Percentiles rank a stretch among this genome's conserved stretches.
Conservation (phyloP, 441 rosid genomes). For the Corymbia citriodora region DNA sequence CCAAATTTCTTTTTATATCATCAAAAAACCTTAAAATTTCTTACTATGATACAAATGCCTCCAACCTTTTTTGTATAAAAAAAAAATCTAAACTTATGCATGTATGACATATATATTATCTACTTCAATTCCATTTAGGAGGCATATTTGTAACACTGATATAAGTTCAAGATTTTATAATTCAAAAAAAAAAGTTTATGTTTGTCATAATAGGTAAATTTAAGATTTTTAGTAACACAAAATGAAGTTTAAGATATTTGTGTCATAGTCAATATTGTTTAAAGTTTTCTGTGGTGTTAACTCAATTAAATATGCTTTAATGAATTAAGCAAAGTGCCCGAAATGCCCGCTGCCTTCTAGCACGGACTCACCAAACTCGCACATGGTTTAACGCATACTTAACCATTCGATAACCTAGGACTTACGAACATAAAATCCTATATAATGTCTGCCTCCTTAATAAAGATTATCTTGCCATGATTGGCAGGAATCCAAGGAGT, state of each 20-base stretch:
- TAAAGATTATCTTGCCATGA: neutral
- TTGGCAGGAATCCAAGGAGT: neutral
- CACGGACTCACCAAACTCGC: neutral
- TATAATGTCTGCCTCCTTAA: neutral
- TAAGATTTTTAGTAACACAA: neutral
- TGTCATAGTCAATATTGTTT: no score
- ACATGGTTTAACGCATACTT: neutral
- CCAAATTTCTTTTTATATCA: no score
- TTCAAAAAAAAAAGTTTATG: neutral
- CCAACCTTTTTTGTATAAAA: neutral
- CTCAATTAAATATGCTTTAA: neutral
- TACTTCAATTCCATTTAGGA: no score
- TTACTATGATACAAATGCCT: accelerated
- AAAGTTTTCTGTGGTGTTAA: no score
- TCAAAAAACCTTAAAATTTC: accelerated
- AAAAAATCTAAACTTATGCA: no score
- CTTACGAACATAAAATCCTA: neutral
- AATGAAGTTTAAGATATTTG: accelerated
- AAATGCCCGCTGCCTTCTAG: neutral
- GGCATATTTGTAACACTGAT: no score
- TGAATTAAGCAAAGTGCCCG: neutral
- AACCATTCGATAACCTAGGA: neutral
- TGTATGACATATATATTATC: no score
- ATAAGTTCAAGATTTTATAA: no score
- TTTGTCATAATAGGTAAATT: neutral